Percentiles rank a stretch among this genome's conserved stretches.
Evolutionary conservation across 2,329 filamentous ascomycete genomes (phyloP).

Genomic region (Hypoxylon sp.): DNA sequence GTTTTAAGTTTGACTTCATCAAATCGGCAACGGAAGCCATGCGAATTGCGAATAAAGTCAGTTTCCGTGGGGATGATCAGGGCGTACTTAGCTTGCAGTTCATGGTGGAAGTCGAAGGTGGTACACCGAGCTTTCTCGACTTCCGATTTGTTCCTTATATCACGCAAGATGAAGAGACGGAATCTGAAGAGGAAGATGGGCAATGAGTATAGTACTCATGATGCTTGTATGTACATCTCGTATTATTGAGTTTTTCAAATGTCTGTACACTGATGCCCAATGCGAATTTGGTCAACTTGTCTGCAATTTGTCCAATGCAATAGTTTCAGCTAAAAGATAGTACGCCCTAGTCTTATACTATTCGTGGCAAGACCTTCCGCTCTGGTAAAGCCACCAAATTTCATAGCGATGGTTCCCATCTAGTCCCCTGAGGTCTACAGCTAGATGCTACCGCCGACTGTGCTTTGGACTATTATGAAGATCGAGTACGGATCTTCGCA

Average conservation of each 20-base stretch:
- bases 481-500: background rate
- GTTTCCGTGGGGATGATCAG: conserved; percentile 84
- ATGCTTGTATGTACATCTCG: background rate
- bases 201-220: too few relatives aligned
- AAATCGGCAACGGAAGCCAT: conserved; percentile 91
- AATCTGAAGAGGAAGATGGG: conserved; percentile 53
- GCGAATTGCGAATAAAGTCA: conserved; percentile 91
- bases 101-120: conserved; percentile 86
- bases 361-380: background rate
- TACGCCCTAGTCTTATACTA: background rate
- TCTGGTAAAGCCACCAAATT: conserved; percentile 2
- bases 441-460: too few relatives aligned
- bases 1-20: conserved; percentile 87
- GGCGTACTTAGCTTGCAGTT: conserved; percentile 95
- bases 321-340: background rate
- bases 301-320: background rate
- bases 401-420: background rate
- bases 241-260: background rate
- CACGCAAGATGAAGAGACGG: conserved; percentile 66
- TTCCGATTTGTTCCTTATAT: conserved; percentile 82
- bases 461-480: background rate
- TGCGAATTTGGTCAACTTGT: background rate
- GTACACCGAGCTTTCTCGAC: conserved; percentile 77
- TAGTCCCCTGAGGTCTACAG: background rate
- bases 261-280: background rate